A percentile compares a stretch with the other conserved stretches of the same genome.
phyloP scores from a whole-genome alignment of 441 rosid genomes.

The Rhodomyrtus psidioides region DNA sequence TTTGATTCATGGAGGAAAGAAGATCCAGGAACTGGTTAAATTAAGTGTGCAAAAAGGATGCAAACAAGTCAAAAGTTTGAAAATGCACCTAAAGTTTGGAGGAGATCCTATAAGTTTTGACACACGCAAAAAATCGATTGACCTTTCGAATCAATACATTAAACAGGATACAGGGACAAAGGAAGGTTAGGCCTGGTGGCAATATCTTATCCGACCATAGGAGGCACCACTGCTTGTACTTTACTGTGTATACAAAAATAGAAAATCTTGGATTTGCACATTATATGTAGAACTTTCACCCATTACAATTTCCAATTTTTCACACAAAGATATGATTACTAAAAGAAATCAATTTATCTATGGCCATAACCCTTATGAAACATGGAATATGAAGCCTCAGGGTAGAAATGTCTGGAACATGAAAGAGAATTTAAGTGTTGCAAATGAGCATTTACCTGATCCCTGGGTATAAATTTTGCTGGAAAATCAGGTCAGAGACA shows the following conservation, averaged over 20 bases:
- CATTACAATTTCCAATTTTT: not conserved
- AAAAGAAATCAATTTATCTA: not conserved
- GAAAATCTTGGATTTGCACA: not conserved
- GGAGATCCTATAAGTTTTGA: not conserved
- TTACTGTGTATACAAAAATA: not conserved
- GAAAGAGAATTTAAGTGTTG: not conserved
- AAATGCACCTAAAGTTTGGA: not conserved
- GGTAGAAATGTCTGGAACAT: not conserved
- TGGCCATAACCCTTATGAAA: not conserved
- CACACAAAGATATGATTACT: not conserved
- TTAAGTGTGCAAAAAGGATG: not conserved
- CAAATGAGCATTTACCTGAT: not conserved
- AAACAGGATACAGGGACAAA: not conserved
- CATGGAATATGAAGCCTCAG: not conserved
- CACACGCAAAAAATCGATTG: not conserved
- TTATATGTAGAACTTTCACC: not conserved
- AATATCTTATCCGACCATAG: not conserved
- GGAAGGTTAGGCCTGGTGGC: not conserved
- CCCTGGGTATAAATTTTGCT: not conserved
- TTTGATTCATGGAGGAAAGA: not conserved
- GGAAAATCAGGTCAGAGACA: not conserved
- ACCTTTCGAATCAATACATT: not conserved
- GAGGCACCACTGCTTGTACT: not conserved
- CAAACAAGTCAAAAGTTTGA: not conserved
- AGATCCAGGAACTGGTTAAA: not conserved